phyloP scores from a whole-genome alignment of 192 early-diverging fungal genomes.

The Coemansia sp. region DNA sequence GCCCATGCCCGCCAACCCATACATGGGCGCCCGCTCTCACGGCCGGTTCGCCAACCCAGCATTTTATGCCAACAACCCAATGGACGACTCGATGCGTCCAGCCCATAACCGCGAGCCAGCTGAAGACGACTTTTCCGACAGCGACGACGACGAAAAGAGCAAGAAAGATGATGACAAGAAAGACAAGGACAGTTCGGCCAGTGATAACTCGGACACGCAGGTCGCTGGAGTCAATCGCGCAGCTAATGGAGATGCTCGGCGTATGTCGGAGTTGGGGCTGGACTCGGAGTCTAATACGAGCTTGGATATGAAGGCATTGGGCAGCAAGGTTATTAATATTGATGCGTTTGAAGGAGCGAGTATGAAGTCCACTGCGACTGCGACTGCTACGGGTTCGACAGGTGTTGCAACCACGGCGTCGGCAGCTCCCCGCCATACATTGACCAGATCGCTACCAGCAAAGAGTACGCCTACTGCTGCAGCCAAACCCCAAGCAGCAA shows the following conservation, averaged over 20 bases:
- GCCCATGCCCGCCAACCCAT: conserved; percentile 44
- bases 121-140: conserved; percentile 16
- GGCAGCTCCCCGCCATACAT: conserved; percentile 19
- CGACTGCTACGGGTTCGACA: background rate
- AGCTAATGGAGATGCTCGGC: conserved; percentile 1
- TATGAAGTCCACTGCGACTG: conserved; percentile 18
- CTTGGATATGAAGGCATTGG: conserved; percentile 30
- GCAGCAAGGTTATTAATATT: conserved; percentile 39
- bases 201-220: background rate
- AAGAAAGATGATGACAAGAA: background rate
- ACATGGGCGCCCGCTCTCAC: conserved; percentile 28
- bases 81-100: conserved; percentile 17
- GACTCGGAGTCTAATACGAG: conserved; percentile 31
- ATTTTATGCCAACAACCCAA: conserved; percentile 15
- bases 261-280: background rate
- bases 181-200: background rate
- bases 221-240: conserved; percentile 35
- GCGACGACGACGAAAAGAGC: conserved; percentile 17
- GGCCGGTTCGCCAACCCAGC: conserved; percentile 15
- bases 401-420: background rate
- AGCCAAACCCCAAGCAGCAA: background rate
- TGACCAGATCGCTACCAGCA: conserved; percentile 16
- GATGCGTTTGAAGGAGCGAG: conserved; percentile 25
- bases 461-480: conserved; percentile 5
- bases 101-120: conserved; percentile 39